phyloP scores from a whole-genome alignment of 2,329 filamentous ascomycete species.

The Xylariaceae sp. region DNA sequence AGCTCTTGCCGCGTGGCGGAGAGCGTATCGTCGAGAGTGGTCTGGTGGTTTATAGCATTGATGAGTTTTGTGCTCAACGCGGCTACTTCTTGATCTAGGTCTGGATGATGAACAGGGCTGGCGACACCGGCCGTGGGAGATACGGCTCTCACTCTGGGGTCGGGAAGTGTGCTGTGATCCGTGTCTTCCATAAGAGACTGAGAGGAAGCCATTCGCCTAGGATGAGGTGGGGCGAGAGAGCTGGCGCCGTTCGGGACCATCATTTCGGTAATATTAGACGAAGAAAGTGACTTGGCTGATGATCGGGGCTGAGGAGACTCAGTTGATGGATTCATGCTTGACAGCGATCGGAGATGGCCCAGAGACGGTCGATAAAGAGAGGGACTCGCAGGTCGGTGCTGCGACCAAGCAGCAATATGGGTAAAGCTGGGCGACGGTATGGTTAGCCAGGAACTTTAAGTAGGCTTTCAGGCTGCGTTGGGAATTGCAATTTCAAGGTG shows the following conservation, averaged over 20 bases:
- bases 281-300: slow-evolving; percentile 32
- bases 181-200: slow-evolving; percentile 49
- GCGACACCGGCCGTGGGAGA: slow-evolving; percentile 41
- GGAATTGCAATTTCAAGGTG: slow-evolving; percentile 9
- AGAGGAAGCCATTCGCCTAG: slow-evolving; percentile 36
- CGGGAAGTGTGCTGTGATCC: slow-evolving; percentile 66
- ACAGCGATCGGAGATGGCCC: slow-evolving; percentile 51
- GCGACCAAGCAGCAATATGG: slow-evolving; percentile 50
- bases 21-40: slow-evolving; percentile 81
- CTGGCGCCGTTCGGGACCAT: slow-evolving; percentile 29
- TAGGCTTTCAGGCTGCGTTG: neutral
- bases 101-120: slow-evolving; percentile 46
- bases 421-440: slow-evolving; percentile 44
- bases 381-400: slow-evolving; percentile 37
- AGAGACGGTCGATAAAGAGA: slow-evolving; percentile 37
- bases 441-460: slow-evolving; percentile 17
- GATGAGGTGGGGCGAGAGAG: slow-evolving; percentile 32
- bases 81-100: slow-evolving; percentile 70
- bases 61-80: slow-evolving; percentile 92
- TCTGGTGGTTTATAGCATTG: slow-evolving; percentile 95
- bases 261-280: slow-evolving; percentile 29
- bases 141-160: slow-evolving; percentile 53
- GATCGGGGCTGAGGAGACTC: slow-evolving; percentile 39
- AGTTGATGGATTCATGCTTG: slow-evolving; percentile 44
- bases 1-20: slow-evolving; percentile 79